phyloP scores from a whole-genome alignment of 1,284 basidiomycete species.

The Fomitopsis schrenkii region DNA sequence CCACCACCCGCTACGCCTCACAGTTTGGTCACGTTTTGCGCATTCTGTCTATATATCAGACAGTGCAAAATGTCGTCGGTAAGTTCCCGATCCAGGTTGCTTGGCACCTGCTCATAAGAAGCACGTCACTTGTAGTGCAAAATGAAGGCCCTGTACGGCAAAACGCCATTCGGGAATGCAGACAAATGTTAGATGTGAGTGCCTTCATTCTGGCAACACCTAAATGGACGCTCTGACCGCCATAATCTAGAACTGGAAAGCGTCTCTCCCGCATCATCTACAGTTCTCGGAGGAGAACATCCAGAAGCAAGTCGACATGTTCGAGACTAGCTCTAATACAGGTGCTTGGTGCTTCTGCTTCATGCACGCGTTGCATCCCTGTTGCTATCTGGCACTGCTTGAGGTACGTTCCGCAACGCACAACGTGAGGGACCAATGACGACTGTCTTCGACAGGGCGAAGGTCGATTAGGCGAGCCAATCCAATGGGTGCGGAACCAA shows the following conservation, averaged over 20 bases:
- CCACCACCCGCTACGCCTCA: constrained; percentile 55
- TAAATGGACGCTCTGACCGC: constrained; percentile 5
- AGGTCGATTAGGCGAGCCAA: constrained; percentile 26
- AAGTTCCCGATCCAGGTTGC: constrained; percentile 3
- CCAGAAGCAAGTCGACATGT: constrained; percentile 65
- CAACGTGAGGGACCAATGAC: not conserved
- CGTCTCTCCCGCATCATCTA: constrained; percentile 61
- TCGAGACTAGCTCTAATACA: constrained; percentile 70
- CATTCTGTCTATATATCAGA: constrained; percentile 56
- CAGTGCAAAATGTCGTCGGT: constrained; percentile 41
- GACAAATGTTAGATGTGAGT: constrained; percentile 39
- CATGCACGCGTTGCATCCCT: constrained; percentile 68
- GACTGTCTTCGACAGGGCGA: constrained; percentile 20
- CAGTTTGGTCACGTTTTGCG: constrained; percentile 73
- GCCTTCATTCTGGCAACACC: not conserved
- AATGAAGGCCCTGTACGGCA: constrained; percentile 18
- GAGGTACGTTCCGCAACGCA: constrained; percentile 42
- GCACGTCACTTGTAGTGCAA: not conserved
- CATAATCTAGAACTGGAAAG: constrained; percentile 52
- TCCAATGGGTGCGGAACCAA: constrained; percentile 51
- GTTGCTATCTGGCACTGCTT: constrained; percentile 58
- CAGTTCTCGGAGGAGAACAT: constrained; percentile 64
- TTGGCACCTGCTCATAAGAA: not conserved
- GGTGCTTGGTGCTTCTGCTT: constrained; percentile 75
- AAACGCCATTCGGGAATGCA: constrained; percentile 31